These are phyloP conservation scores for Xylaria venustula DNA, from an alignment of 495 filamentous ascomycete species.

Conservation along the genomic window DNA sequence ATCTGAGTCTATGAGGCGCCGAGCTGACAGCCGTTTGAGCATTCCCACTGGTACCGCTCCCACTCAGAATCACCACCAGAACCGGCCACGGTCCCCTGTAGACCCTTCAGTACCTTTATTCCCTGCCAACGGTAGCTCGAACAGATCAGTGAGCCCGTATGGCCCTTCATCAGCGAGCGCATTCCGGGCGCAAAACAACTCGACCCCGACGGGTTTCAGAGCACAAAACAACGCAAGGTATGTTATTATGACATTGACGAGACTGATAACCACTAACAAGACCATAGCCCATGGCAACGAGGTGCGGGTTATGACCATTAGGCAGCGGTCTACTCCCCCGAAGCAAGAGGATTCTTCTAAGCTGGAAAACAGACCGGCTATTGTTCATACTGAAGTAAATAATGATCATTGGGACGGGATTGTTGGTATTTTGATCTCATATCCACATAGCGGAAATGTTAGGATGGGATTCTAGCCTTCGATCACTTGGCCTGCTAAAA, in stretches of 20 bases:
- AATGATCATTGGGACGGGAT: slow-evolving; percentile 28
- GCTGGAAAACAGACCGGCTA: slow-evolving; percentile 18
- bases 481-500: not conserved
- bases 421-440: slow-evolving; percentile 24
- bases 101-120: slow-evolving; percentile 32
- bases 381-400: slow-evolving; percentile 25
- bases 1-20: slow-evolving; percentile 39
- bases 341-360: slow-evolving; percentile 23
- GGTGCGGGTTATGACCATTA: slow-evolving; percentile 54
- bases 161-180: slow-evolving; percentile 11
- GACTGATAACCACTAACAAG: slow-evolving; percentile 20
- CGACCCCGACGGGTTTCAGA: slow-evolving; percentile 39
- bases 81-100: slow-evolving; percentile 23
- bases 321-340: slow-evolving; percentile 13
- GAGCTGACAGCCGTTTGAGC: slow-evolving; percentile 35
- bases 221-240: slow-evolving; percentile 50
- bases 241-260: slow-evolving; percentile 11
- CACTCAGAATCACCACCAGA: slow-evolving; percentile 16
- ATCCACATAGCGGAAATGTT: slow-evolving; percentile 19
- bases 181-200: slow-evolving; percentile 32
- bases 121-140: slow-evolving; percentile 15
- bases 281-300: slow-evolving; percentile 51
- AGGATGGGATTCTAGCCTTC: slow-evolving; percentile 5
- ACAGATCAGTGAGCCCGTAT: slow-evolving; percentile 31
- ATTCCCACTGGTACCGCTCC: slow-evolving; percentile 22